Evolutionary conservation across 2,329 filamentous ascomycete species (phyloP).

Genomic region (Exophiala bonariae): DNA sequence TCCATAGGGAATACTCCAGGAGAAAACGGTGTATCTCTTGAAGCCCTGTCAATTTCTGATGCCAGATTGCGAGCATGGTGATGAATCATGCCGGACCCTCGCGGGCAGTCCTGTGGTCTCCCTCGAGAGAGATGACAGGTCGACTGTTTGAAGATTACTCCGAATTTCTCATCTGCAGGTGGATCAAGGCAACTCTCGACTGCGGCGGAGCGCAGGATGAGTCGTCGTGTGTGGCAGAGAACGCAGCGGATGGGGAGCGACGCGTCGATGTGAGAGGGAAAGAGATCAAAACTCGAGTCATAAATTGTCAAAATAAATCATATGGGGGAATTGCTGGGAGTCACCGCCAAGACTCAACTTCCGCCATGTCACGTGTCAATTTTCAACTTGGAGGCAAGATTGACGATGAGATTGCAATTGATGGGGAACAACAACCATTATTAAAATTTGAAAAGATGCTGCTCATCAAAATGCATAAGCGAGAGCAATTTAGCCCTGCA

Average conservation of each 20-base stretch:
- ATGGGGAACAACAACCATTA: too few species aligned
- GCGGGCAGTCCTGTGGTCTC: constrained; percentile 62
- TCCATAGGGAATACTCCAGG: constrained; percentile 66
- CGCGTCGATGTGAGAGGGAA: constrained; percentile 60
- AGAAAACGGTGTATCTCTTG: constrained; percentile 30
- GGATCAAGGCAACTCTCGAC: constrained; percentile 12
- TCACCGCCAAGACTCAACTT: constrained; percentile 5
- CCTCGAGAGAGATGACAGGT: constrained; percentile 10
- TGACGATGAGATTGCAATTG: too few species aligned
- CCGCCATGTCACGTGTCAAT: too few species aligned
- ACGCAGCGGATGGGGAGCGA: constrained; percentile 90
- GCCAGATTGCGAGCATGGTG: constrained; percentile 75
- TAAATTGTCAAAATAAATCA: too few species aligned
- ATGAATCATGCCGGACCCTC: constrained; percentile 72
- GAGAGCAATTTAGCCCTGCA: too few species aligned
- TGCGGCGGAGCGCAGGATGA: constrained; percentile 16
- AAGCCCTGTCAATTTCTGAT: constrained; percentile 85
- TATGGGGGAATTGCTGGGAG: too few species aligned
- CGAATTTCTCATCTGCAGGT: constrained; percentile 95
- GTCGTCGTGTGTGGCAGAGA: constrained; percentile 80
- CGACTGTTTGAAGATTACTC: constrained; percentile 80
- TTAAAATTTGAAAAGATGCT: too few species aligned
- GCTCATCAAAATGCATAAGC: too few species aligned
- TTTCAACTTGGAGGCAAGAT: too few species aligned
- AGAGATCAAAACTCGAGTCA: constrained; percentile 10